Base-by-base conservation (phyloP, 139 green algal genomes). In the Ostreobium quekettii region DNA sequence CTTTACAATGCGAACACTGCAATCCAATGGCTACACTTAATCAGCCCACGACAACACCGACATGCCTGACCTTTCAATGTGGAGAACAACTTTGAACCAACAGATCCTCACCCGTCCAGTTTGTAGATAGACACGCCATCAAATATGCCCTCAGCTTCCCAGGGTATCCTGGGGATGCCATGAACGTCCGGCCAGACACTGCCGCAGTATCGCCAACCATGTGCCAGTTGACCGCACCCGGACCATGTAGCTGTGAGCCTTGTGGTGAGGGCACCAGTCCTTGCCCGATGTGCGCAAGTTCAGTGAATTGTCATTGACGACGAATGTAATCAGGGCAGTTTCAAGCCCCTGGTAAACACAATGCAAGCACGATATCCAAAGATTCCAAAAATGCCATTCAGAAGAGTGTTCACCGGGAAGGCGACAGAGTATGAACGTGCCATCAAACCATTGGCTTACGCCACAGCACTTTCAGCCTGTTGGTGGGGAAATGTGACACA, bases 111-210 rank as follows among this genome's bases (percentile, higher is more conserved):
- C 56, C 71, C 8, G 76, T 98, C 91, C 47, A 98, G 80, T 67
- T 91, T 93, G 85, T 95, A 98, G 6, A 84, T 82, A 3, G 83
- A 95, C 37, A 95, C 87, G 49, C 92, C 92, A 38, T 98, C 92
- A 77, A 98, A 96, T 0, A 72, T 74, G 60, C 85, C 87, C 70
- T 92, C 83, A 2, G 83, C 81, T 58, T 95, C 81, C 87, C 91
- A 96, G 6, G 88, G 87, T 28, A 97, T 80, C 6, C 92, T 80
- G 15, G 93, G 88, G 7, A 85, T 76, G 36, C 87, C 92, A 37
- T 88, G 82, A 24, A 97, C 84, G 6, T 83, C 89, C 93, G 90
- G 97, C n/a, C 89, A 73, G 69, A 92, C 72, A 49, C 79, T 82
- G n/a, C n/a, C n/a, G n/a, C n/a, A n/a, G n/a, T n/a, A n/a, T n/a